Conservation (phyloP, 2,329 filamentous ascomycete species). For the Ciborinia camelliae region DNA sequence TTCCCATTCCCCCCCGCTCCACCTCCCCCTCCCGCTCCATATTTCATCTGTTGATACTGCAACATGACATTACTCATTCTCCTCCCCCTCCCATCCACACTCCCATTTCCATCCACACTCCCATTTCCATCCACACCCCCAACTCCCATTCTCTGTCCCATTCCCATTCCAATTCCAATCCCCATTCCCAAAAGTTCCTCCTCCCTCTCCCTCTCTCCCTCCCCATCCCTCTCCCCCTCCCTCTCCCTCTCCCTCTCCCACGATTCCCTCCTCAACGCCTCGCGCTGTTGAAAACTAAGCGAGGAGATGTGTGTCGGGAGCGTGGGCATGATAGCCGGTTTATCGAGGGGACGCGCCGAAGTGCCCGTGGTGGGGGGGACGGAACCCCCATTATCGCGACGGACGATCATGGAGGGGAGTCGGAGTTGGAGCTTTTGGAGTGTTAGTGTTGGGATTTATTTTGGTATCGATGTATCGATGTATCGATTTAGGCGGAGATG, state of each 20-base stretch:
- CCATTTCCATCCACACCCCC: too few species aligned
- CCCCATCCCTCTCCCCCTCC: constrained; percentile 25
- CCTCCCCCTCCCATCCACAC: not conserved
- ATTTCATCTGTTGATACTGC: constrained; percentile 1
- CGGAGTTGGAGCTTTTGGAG: constrained; percentile 51
- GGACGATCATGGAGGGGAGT: constrained; percentile 60
- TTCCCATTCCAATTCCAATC: too few species aligned
- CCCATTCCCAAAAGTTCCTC: too few species aligned
- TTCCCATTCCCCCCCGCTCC: not conserved
- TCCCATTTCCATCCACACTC: not conserved
- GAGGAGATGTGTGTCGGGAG: not conserved
- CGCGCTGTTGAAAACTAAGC: constrained; percentile 45
- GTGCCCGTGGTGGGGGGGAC: not conserved
- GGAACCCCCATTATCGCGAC: constrained; percentile 32
- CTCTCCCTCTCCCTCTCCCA: constrained; percentile 44
- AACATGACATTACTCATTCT: not conserved
- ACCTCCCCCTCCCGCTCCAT: not conserved
- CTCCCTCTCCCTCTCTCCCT: constrained; percentile 20
- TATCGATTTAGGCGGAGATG: too few species aligned
- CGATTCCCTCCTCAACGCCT: constrained; percentile 47
- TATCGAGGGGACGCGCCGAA: not conserved
- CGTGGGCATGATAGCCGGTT: constrained; percentile 2
- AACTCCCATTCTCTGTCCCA: too few species aligned
- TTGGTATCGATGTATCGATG: too few species aligned
- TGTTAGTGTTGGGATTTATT: constrained; percentile 12